Evolutionary conservation across 1,284 basidiomycete genomes (phyloP).

Genomic region (Tilletia walkeri): DNA sequence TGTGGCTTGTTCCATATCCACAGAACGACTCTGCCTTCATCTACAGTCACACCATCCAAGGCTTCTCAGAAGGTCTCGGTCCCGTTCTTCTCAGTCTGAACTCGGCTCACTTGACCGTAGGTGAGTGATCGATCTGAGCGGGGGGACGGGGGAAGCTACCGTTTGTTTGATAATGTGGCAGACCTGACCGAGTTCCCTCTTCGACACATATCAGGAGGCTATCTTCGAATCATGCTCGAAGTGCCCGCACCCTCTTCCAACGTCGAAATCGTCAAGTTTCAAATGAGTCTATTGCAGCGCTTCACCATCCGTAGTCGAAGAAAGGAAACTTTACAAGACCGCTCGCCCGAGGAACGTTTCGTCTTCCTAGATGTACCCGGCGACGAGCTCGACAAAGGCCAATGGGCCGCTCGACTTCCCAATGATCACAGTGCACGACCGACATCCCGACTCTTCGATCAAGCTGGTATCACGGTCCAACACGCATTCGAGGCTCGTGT

Average conservation of each 20-base stretch:
- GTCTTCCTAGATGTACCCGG: slow-evolving; percentile 2
- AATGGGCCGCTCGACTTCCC: background rate
- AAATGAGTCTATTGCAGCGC: background rate
- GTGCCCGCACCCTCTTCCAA: background rate
- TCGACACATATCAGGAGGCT: background rate
- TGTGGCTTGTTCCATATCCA: slow-evolving; percentile 12
- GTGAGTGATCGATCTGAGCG: no score
- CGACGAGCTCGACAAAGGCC: background rate
- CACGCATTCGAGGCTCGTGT: slow-evolving; percentile 5
- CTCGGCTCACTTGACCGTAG: slow-evolving; percentile 3
- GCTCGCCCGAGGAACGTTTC: slow-evolving; percentile 1
- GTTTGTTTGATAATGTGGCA: no score
- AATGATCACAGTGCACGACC: slow-evolving; percentile 9
- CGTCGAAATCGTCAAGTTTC: background rate
- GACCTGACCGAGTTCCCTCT: no score
- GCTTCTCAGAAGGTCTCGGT: slow-evolving; percentile 15
- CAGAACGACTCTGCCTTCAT: slow-evolving; percentile 10
- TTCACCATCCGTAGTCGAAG: background rate
- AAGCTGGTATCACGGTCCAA: background rate
- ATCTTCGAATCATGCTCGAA: slow-evolving; percentile 7
- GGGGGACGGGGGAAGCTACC: no score
- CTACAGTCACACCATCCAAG: slow-evolving; percentile 12
- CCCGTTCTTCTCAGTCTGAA: slow-evolving; percentile 10
- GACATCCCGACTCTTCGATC: background rate
- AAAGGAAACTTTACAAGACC: background rate